Evolutionary conservation across 306 rosid genomes (phyloP), one percentile per base, ranked within the genome.

Genomic region (Cucurbita maxima): DNA sequence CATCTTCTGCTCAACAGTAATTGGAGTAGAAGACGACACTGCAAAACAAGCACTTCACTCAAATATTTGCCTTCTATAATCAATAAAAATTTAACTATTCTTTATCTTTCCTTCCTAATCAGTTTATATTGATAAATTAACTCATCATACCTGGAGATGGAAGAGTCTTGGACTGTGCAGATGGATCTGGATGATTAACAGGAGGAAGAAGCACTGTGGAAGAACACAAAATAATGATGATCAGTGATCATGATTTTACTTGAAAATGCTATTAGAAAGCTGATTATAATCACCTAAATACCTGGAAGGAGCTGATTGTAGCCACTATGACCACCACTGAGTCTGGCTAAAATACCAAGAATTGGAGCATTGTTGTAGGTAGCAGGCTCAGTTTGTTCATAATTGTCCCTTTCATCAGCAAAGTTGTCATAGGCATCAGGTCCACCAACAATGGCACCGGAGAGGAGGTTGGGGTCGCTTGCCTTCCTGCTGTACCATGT

Each of bases 351-450:
- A 73, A 89, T 81, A 44, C 99, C 99, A 3, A 91, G 75, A 73
- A 91, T 87, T 78, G 99, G 99, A 84, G 99, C 99, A 83, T 94
- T 94, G 87, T 94, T 94, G 83, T 94, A 94, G 25, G 99, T 94
- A 62, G 99, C 99, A 61, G 99, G 99, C 69, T 94, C 99, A 4
- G 99, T 94, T 75, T 94, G 99, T 79, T 94, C 96, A 76, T 89
- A 94, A 48, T 94, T 94, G 61, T 94, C 92, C 78, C 99, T 89
- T 77, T 94, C 81, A 78, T 94, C 99, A 50, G 97, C 99, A 55
- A 94, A 94, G 86, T 94, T 84, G 77, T 94, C 99, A 68, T 94
- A 91, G 11, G 96, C 97, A 86, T 94, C 99, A 76, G 99, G 99
- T 60, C 99, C 97, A 37, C 99, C 99, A 43, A 94, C 99, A 81